These are phyloP conservation scores for Cerrena zonata DNA, from an alignment of 1,284 basidiomycete genomes.

Conservation along the genomic window DNA sequence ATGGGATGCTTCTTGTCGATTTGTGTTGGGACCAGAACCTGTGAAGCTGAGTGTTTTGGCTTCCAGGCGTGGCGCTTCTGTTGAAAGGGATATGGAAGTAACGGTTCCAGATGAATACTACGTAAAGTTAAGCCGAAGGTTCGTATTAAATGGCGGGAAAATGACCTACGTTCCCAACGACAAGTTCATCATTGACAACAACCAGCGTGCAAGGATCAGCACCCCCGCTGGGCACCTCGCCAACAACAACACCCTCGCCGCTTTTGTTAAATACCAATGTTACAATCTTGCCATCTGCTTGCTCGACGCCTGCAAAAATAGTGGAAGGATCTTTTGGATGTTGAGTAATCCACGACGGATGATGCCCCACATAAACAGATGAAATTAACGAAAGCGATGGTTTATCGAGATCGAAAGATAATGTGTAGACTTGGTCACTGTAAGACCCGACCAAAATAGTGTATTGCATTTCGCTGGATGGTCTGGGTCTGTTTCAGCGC, in stretches of 20 bases:
- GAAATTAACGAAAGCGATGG: conserved; percentile 40
- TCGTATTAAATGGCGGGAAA: neutral
- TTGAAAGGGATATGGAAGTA: conserved; percentile 43
- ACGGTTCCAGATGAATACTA: conserved; percentile 62
- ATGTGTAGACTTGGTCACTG: conserved; percentile 51
- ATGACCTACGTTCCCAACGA: conserved; percentile 63
- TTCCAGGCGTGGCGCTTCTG: conserved; percentile 39
- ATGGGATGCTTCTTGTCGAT: conserved; percentile 62
- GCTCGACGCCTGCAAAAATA: conserved; percentile 51
- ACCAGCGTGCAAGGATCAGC: conserved; percentile 55
- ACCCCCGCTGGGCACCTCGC: conserved; percentile 47
- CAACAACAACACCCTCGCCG: conserved; percentile 42
- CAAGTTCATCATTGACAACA: conserved; percentile 43
- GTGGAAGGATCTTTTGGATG: conserved; percentile 51
- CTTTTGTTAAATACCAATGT: conserved; percentile 43
- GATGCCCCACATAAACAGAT: conserved; percentile 47
- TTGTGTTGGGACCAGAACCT: conserved; percentile 52
- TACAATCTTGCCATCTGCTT: conserved; percentile 52
- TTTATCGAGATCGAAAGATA: conserved; percentile 32
- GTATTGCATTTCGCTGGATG: conserved; percentile 30
- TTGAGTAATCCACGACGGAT: conserved; percentile 65
- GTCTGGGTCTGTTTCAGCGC: neutral
- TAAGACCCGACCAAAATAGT: conserved; percentile 63
- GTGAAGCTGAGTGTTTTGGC: conserved; percentile 23
- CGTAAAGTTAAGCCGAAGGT: neutral